Conservation (phyloP, 2,329 filamentous ascomycete genomes). For the Magnaporthiopsis incrustans region DNA sequence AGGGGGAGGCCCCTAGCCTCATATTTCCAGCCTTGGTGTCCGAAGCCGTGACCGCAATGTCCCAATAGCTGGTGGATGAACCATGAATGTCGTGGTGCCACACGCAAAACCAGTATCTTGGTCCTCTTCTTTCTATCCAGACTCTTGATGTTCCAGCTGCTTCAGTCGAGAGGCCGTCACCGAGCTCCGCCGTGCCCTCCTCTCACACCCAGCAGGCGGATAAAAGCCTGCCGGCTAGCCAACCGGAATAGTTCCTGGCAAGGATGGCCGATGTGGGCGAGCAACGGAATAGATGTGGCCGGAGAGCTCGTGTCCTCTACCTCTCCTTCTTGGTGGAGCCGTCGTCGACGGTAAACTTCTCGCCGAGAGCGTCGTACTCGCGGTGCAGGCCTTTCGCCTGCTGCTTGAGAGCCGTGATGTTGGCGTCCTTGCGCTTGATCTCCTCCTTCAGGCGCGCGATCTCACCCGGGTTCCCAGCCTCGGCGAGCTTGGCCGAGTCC, state of each 20-base stretch:
- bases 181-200: background rate
- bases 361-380: conserved; percentile 80
- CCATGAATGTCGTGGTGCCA: no score
- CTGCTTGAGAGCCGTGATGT: conserved; percentile 85
- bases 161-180: background rate
- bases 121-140: no score
- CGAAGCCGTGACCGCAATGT: background rate
- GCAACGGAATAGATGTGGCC: no score
- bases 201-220: background rate
- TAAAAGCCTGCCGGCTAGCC: background rate
- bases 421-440: conserved; percentile 70
- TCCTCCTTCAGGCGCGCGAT: conserved; percentile 62
- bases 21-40: no score
- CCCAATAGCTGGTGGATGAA: no score
- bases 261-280: background rate
- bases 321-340: conserved; percentile 46
- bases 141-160: no score
- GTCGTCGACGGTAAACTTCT: conserved; percentile 59
- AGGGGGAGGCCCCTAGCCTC: background rate
- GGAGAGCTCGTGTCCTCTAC: background rate
- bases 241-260: background rate
- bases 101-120: no score
- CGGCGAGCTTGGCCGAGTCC: conserved; percentile 61
- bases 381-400: conserved; percentile 75
- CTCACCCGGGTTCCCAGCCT: conserved; percentile 65